These are phyloP conservation scores for Penicillium psychrofluorescens DNA, from an alignment of 495 filamentous ascomycete species.

Conservation along the genomic window DNA sequence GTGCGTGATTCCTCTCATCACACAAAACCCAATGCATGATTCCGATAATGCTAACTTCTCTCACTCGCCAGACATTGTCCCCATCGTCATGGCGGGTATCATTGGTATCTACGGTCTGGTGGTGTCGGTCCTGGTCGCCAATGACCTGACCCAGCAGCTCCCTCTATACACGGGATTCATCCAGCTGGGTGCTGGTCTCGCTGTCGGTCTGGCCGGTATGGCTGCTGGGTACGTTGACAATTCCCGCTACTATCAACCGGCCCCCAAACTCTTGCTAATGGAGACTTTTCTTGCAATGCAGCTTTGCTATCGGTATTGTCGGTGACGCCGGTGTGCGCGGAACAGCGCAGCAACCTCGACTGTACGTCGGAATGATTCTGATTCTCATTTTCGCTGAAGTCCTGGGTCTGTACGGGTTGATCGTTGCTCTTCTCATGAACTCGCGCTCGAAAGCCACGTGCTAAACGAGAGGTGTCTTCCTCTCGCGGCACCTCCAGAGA, in stretches of 20 bases:
- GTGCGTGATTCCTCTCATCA: constrained; percentile 45
- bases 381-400: constrained; percentile 99
- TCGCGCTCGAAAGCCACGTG: constrained; percentile 45
- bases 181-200: constrained; percentile 92
- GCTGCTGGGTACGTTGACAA: constrained; percentile 70
- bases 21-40: no score
- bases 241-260: neutral
- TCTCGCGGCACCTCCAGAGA: constrained; percentile 1
- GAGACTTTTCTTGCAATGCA: constrained; percentile 10
- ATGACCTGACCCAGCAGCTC: constrained; percentile 72
- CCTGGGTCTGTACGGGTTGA: constrained; percentile 96
- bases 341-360: constrained; percentile 92
- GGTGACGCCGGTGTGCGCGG: constrained; percentile 98
- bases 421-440: constrained; percentile 99
- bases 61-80: constrained; percentile 73
- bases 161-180: constrained; percentile 94
- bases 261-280: constrained; percentile 2
- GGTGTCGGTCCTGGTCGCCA: constrained; percentile 96
- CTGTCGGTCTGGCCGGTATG: constrained; percentile 93
- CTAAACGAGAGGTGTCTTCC: constrained; percentile 16
- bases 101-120: constrained; percentile 99
- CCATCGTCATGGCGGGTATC: constrained; percentile 99
- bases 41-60: constrained; percentile 8
- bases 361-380: constrained; percentile 99
- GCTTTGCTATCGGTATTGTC: constrained; percentile 97